Evolutionary conservation across 345 rosid genomes (phyloP).

Genomic region (Eucalyptus curtisii): DNA sequence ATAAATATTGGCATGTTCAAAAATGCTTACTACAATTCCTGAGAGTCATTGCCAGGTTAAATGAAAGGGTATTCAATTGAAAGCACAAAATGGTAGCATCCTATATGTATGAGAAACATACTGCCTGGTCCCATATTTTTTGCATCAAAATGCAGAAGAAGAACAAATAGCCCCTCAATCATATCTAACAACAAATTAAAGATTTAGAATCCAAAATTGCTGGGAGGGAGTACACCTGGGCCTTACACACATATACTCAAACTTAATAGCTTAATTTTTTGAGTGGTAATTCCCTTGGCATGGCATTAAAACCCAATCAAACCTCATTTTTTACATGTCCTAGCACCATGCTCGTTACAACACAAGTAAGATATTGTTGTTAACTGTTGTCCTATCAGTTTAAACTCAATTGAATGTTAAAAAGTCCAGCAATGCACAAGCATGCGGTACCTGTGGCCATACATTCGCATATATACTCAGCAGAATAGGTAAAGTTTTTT

Average conservation of each 20-base stretch:
- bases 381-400: background rate
- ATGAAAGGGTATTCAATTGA: background rate
- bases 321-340: background rate
- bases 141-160: background rate
- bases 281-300: background rate
- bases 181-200: background rate
- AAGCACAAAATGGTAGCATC: background rate
- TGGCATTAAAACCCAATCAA: background rate
- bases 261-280: background rate
- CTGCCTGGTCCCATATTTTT: background rate
- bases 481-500: background rate
- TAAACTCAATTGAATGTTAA: background rate
- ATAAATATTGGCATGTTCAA: background rate
- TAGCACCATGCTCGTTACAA: background rate
- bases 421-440: background rate
- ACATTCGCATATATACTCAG: background rate
- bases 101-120: background rate
- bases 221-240: background rate
- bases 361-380: background rate
- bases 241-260: background rate
- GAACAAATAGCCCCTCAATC: background rate
- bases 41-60: background rate
- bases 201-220: background rate
- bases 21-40: background rate
- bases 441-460: background rate